These are phyloP conservation scores for Fistulifera pelliculosa DNA, from an alignment of 108 stramenopile species.

Conservation along the genomic window DNA sequence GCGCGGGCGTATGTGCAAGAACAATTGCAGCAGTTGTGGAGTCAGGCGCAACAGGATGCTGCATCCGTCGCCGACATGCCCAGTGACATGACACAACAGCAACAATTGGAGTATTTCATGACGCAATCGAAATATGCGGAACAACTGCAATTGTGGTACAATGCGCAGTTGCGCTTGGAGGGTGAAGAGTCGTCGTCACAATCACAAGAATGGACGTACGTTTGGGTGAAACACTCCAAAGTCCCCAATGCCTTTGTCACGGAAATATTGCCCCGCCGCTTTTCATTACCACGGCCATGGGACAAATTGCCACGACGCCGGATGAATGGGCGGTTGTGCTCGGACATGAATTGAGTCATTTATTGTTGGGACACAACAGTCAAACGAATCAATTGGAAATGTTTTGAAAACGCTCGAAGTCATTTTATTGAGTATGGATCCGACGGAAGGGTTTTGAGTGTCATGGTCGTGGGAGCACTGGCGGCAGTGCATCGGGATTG, in stretches of 20 bases:
- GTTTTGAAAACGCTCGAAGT: slow-evolving; percentile 65
- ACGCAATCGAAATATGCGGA: slow-evolving; percentile 17
- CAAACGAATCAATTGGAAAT: slow-evolving; percentile 49
- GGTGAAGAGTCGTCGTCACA: slow-evolving; percentile 3
- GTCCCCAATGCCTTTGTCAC: slow-evolving; percentile 82
- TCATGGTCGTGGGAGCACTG: slow-evolving; percentile 51
- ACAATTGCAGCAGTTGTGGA: slow-evolving; percentile 19
- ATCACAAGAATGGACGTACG: slow-evolving; percentile 31
- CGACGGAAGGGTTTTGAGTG: slow-evolving; percentile 63
- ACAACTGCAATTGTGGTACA: slow-evolving; percentile 25
- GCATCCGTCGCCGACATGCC: slow-evolving; percentile 8
- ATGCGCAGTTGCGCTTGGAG: slow-evolving; percentile 22
- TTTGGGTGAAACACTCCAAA: slow-evolving; percentile 34
- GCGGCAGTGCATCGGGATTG: slow-evolving; percentile 42
- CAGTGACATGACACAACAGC: slow-evolving; percentile 2
- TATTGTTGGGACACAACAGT: slow-evolving; percentile 66
- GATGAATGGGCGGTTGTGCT: slow-evolving; percentile 78
- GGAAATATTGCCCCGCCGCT: slow-evolving; percentile 77
- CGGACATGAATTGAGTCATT: slow-evolving; percentile 72
- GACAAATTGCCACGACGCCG: slow-evolving; percentile 55
- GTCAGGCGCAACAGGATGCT: slow-evolving; percentile 14
- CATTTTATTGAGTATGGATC: slow-evolving; percentile 66
- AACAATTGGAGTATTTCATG: slow-evolving; percentile 5
- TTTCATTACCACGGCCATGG: slow-evolving; percentile 71
- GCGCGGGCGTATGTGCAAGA: slow-evolving; percentile 23